A percentile compares a stretch with the other conserved stretches of the same genome.
Evolutionary conservation across 768 basidiomycete genomes (phyloP).

Genomic region (Crepidotus variabilis): DNA sequence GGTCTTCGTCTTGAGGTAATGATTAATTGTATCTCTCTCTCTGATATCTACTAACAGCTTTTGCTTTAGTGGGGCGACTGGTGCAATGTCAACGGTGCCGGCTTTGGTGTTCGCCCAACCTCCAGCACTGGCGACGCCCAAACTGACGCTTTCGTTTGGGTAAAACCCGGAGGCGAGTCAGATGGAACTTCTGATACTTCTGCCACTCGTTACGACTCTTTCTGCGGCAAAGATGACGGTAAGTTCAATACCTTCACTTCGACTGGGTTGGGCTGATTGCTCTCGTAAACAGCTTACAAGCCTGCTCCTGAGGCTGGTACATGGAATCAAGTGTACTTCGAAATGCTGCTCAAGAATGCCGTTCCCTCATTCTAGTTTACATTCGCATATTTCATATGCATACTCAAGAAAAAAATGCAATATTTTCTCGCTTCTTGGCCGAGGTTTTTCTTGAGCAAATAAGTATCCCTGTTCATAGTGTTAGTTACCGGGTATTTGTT

Average conservation of each 20-base stretch:
- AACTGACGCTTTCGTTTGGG: slow-evolving; percentile 35
- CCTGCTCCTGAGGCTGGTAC: slow-evolving; percentile 4
- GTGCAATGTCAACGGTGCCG: slow-evolving; percentile 28
- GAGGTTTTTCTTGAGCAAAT: too few relatives aligned
- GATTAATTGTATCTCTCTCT: background rate
- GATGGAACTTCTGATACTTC: slow-evolving; percentile 30
- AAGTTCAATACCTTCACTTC: background rate
- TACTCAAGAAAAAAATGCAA: too few relatives aligned
- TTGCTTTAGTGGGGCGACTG: slow-evolving; percentile 21
- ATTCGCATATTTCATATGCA: background rate
- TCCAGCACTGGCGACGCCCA: slow-evolving; percentile 11
- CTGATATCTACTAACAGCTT: too few relatives aligned
- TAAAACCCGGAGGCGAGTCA: slow-evolving; percentile 34
- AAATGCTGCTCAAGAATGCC: slow-evolving; percentile 2
- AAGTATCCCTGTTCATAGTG: too few relatives aligned
- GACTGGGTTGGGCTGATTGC: background rate
- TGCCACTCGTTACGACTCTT: slow-evolving; percentile 23
- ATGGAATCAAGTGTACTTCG: background rate
- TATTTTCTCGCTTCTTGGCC: too few relatives aligned
- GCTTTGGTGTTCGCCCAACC: slow-evolving; percentile 19
- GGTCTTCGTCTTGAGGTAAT: slow-evolving; percentile 9
- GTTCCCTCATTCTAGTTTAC: background rate
- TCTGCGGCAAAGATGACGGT: slow-evolving; percentile 16
- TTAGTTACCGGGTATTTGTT: too few relatives aligned
- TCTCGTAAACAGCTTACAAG: background rate